Percentiles rank a stretch among this genome's conserved stretches.
Conservation (phyloP, 2,329 filamentous ascomycete species). For the Penicillium fuscoglaucum region DNA sequence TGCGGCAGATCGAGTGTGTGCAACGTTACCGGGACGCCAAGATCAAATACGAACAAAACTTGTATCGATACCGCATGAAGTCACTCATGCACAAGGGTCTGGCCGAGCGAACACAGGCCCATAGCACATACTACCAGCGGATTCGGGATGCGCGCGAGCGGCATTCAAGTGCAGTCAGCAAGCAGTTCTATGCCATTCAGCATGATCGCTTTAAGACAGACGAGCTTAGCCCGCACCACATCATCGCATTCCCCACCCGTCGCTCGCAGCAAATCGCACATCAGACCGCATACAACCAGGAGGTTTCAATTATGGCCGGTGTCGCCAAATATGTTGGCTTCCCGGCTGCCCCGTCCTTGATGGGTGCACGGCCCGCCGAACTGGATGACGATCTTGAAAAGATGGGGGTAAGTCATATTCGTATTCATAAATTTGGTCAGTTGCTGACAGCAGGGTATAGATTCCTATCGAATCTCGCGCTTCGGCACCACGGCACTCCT, state of each 20-base stretch:
- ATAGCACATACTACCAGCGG: constrained; percentile 87
- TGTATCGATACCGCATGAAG: constrained; percentile 71
- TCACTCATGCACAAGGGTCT: constrained; percentile 73
- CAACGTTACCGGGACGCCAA: constrained; percentile 80
- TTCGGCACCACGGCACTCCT: constrained; percentile 28
- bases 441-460: constrained; percentile 21
- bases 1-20: constrained; percentile 85
- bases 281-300: constrained; percentile 88
- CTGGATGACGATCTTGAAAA: constrained; percentile 83
- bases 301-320: constrained; percentile 87
- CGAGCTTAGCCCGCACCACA: constrained; percentile 77
- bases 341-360: constrained; percentile 86
- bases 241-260: constrained; percentile 75
- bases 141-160: constrained; percentile 80
- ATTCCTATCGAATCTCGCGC: constrained; percentile 33
- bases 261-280: constrained; percentile 76
- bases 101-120: constrained; percentile 79
- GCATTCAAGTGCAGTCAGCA: constrained; percentile 75
- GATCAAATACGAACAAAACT: constrained; percentile 70
- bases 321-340: constrained; percentile 95
- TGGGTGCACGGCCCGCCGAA: constrained; percentile 68
- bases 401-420: constrained; percentile 70
- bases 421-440: not conserved
- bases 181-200: constrained; percentile 91
- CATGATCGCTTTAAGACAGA: constrained; percentile 78